Evolutionary conservation across 192 early-diverging fungal species (phyloP), one percentile per base, ranked within the genome.

Genomic region (Backusella circina): DNA sequence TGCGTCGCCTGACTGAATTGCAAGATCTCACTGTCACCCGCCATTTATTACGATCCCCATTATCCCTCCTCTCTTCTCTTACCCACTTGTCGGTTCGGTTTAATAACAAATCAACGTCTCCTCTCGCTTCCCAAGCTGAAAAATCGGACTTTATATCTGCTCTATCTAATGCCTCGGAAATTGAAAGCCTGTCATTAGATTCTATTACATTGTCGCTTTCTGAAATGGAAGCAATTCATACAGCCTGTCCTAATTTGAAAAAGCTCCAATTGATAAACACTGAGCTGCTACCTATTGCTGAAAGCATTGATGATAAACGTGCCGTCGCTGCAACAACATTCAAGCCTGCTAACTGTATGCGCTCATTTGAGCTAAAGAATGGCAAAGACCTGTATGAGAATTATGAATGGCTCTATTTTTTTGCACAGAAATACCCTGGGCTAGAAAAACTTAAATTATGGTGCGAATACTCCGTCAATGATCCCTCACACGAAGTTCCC

Each of bases 141-240:
- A 61, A 61, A 12, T 61, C 54, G 54, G 54, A 61, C 54, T 61
- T 61, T 61, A 61, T 61, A 61, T 13, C 54, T 61, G 23, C 54
- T 26, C 10, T 61, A 61, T 28, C 37, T 47, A 70, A 47, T 41
- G 39, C 69, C 38, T 23, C 37, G 21, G 39, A 70, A 30, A 26
- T 68, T 68, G 33, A 68, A 68, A 70, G 28, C 2, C 39, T 70
- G 4, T 70, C 69, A 5, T n/a, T 70, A 30, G 69, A 70, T 31
- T 70, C 69, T 18, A 70, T 70, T 21, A 16, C 21, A 16, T 16
- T 70, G 15, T 70, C 69, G 41, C 21, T 70, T 23, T 47, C 37
- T 26, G 69, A 70, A 47, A 70, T 70, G n/a, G 69, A 70, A 31
- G 28, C 41, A 5, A 70, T 70, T 16, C 69, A 70, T 37, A 70